These are phyloP conservation scores for Colletotrichum godetiae DNA, from an alignment of 2,329 filamentous ascomycete species.

Conservation along the genomic window DNA sequence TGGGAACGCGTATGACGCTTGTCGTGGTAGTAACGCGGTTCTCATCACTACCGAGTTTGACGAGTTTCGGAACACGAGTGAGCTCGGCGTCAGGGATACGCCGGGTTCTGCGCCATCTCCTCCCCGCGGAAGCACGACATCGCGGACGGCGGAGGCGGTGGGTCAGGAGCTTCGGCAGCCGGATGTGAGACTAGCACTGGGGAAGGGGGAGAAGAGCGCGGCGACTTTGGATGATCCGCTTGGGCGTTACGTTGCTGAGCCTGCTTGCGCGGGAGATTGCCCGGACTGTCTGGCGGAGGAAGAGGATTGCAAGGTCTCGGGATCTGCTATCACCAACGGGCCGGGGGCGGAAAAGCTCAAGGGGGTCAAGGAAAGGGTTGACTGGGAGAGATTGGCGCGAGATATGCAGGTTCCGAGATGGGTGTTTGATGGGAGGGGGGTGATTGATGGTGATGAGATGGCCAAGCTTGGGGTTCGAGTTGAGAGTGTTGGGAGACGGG, in stretches of 20 bases:
- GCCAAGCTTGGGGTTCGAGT: conserved; percentile 62
- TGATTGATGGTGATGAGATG: conserved; percentile 61
- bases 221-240: conserved; percentile 53
- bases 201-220: conserved; percentile 35
- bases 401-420: conserved; percentile 64
- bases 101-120: neutral
- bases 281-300: conserved; percentile 62
- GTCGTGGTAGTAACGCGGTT: conserved; percentile 59
- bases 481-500: conserved; percentile 63
- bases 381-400: conserved; percentile 63
- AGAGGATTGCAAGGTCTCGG: conserved; percentile 49
- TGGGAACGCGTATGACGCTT: conserved; percentile 60
- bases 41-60: conserved; percentile 68
- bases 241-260: conserved; percentile 56
- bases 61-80: conserved; percentile 59
- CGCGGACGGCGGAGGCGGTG: conserved; percentile 37
- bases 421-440: conserved; percentile 68
- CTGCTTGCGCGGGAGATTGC: conserved; percentile 57
- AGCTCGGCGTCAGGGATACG: conserved; percentile 16
- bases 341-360: conserved; percentile 56
- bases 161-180: conserved; percentile 50
- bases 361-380: conserved; percentile 58
- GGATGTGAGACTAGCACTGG: conserved; percentile 56
- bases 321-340: conserved; percentile 52
- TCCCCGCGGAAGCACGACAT: conserved; percentile 43